These are phyloP conservation scores for Stephania yunnanensis DNA, from an alignment of 164 flowering plant genomes.

Conservation along the genomic window DNA sequence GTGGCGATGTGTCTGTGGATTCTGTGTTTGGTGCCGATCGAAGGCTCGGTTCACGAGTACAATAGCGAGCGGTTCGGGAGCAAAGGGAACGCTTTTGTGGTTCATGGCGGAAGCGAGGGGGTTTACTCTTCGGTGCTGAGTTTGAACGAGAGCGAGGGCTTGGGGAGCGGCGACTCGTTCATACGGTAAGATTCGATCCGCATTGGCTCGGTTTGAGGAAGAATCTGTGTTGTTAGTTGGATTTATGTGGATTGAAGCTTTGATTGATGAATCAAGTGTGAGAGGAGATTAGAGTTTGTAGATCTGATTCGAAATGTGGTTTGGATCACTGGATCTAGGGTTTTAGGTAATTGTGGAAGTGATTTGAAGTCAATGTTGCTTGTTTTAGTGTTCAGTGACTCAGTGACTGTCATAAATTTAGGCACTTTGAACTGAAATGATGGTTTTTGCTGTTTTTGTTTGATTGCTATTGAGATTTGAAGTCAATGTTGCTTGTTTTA, in stretches of 20 bases:
- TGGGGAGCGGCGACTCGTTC: conserved; percentile 43
- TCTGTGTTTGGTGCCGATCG: neutral
- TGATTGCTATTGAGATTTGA: neutral
- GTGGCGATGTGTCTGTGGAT: neutral
- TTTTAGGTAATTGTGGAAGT: neutral
- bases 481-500: neutral
- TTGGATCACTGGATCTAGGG: conserved; percentile 7
- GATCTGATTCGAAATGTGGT: conserved; percentile 3
- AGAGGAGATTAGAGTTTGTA: neutral
- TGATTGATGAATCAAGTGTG: neutral
- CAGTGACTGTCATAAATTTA: too few relatives aligned
- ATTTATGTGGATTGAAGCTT: neutral
- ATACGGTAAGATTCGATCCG: conserved; percentile 47
- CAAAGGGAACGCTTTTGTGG: conserved; percentile 84
- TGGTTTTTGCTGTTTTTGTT: neutral
- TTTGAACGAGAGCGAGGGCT: conserved; percentile 15
- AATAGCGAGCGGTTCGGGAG: conserved; percentile 39
- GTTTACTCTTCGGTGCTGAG: conserved; percentile 52
- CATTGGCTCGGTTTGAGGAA: neutral
- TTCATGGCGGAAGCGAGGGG: conserved; percentile 96
- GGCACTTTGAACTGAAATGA: too few relatives aligned
- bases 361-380: neutral
- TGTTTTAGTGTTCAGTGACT: too few relatives aligned
- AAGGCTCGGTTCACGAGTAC: conserved; percentile 74
- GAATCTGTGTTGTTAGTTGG: neutral